Conservation (phyloP, 176 grass and related monocot genomes). For the Canna indica region DNA sequence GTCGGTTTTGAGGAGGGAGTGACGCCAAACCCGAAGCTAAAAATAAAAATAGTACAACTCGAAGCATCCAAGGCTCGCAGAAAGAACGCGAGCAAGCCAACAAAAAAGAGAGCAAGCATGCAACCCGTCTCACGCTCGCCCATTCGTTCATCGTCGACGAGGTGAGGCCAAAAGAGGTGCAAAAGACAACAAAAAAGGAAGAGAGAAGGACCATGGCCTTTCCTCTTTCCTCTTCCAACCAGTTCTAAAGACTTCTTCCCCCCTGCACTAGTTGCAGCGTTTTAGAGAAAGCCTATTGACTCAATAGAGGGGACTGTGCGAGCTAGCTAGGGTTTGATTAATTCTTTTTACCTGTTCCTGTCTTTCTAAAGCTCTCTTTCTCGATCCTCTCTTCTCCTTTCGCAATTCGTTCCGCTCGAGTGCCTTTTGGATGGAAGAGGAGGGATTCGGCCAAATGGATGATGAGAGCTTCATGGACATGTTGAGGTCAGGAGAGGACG, state of each 20-base stretch:
- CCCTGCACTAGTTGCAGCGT: background rate
- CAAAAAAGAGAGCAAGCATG: background rate
- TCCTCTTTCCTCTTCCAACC: background rate
- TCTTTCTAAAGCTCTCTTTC: no score
- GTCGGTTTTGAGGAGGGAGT: background rate
- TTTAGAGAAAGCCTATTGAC: background rate
- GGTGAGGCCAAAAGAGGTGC: slow-evolving; percentile 2
- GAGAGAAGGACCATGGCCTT: background rate
- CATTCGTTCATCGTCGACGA: background rate
- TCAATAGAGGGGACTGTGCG: background rate
- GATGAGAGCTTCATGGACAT: slow-evolving; percentile 17
- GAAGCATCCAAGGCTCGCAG: background rate
- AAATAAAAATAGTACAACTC: background rate
- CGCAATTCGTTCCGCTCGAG: no score
- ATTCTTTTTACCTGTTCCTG: background rate
- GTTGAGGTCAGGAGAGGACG: slow-evolving; percentile 13
- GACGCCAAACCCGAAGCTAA: background rate
- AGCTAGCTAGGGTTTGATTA: background rate
- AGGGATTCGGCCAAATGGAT: slow-evolving; percentile 5
- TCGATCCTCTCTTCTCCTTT: background rate
- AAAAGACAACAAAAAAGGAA: background rate
- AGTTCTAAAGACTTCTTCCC: background rate
- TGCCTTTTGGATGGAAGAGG: background rate
- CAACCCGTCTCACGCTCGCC: background rate
- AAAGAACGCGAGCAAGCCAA: background rate